phyloP scores from a whole-genome alignment of 2,329 filamentous ascomycete genomes.

The Ophiostoma quercus region DNA sequence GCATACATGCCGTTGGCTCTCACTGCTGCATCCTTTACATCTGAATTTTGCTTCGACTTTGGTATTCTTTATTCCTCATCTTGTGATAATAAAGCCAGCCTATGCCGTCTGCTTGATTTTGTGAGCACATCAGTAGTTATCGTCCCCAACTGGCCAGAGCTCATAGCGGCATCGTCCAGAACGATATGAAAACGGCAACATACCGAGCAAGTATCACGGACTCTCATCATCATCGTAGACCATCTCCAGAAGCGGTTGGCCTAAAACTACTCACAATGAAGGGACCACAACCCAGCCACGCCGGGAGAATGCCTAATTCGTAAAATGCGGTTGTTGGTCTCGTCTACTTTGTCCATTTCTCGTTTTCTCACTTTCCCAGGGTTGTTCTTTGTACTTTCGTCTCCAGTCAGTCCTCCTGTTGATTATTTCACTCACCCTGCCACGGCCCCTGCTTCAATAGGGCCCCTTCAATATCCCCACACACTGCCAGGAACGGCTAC shows the following conservation, averaged over 20 bases:
- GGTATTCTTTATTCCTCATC: background rate
- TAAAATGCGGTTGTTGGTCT: background rate
- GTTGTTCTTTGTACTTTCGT: background rate
- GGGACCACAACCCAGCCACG: background rate
- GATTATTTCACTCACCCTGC: background rate
- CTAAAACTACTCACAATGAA: background rate
- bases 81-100: no score
- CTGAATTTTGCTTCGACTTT: background rate
- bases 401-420: background rate
- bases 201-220: no score
- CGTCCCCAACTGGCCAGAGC: no score
- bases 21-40: background rate
- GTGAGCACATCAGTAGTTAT: no score
- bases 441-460: background rate
- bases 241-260: background rate
- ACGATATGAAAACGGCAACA: no score
- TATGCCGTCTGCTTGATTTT: no score
- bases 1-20: background rate
- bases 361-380: background rate
- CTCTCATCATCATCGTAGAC: no score
- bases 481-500: background rate
- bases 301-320: slow-evolving; percentile 3
- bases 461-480: background rate
- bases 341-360: background rate
- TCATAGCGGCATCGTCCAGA: no score